Base-by-base conservation (phyloP, 1,284 basidiomycete genomes). In the Porogramme epimiltina region DNA sequence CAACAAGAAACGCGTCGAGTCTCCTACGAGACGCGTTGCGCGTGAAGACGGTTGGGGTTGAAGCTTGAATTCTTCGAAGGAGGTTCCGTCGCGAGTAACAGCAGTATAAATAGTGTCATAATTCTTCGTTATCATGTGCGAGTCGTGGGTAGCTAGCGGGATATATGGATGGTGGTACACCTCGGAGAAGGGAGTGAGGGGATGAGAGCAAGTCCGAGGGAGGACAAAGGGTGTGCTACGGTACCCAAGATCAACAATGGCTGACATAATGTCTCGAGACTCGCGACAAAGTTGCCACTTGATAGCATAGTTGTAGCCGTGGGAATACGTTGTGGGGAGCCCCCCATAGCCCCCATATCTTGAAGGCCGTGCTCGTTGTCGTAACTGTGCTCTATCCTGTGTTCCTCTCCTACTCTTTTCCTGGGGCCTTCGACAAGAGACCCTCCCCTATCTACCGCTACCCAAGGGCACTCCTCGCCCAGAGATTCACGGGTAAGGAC, bases 11-110 rank as follows among this genome's bases (percentile, higher is more conserved):
- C 60, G 62, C n/a, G 49, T 56, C 10, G 60, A 31, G 34, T 61
- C 60, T 31, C 55, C 56, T 4, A 62, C 56, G 20, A 57, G 42
- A 15, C 60, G 58, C 37, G 54, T 60, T 4, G 58, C 62, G 34
- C 60, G 56, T 8, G 60, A 59, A 1, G 55, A 50, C 3, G 47
- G 51, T 24, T 54, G 53, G 6, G 16, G 39, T 23, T 55, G 55
- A 23, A 47, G 23, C 24, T 45, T 38, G 2, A 48, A 18, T 2
- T 49, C 36, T 31, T 28, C 33, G 13, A 62, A 15, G 23, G 22
- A 42, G 18, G 42, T n/a, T 41, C 51, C 56, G 19, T 55, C 50
- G n/a, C 13, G 33, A 36, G 44, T 51, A 15, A 23, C 43, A n/a
- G 48, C 54, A 23, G 49, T 45, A 20, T 46, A 47, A n/a, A 55